A percentile compares a stretch with the other conserved stretches of the same genome.
Evolutionary conservation across 2,329 filamentous ascomycete species (phyloP).

Genomic region (Didymella keratinophila): DNA sequence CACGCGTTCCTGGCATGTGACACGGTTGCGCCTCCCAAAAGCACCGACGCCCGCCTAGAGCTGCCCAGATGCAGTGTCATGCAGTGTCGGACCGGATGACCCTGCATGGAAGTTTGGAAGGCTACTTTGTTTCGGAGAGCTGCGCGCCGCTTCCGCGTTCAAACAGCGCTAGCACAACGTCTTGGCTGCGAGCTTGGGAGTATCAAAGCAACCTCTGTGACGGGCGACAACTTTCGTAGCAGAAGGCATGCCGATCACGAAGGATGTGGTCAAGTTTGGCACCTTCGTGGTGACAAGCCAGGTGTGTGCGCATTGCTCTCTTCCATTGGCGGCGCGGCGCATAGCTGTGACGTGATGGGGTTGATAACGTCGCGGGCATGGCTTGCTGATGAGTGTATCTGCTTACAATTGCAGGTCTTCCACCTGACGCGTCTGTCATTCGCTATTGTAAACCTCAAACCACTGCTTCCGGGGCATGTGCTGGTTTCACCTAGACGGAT

Average conservation of each 20-base stretch:
- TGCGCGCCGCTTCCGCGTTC: slow-evolving; percentile 14
- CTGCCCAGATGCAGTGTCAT: slow-evolving; percentile 5
- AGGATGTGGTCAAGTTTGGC: slow-evolving; percentile 54
- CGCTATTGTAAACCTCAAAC: slow-evolving; percentile 94
- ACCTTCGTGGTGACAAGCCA: slow-evolving; percentile 56
- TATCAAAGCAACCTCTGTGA: slow-evolving; percentile 11
- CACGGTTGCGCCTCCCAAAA: slow-evolving; percentile 16
- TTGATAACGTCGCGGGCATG: slow-evolving; percentile 4
- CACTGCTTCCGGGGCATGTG: slow-evolving; percentile 90
- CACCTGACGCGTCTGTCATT: slow-evolving; percentile 80
- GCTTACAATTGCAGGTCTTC: slow-evolving; percentile 72
- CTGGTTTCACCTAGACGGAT: slow-evolving; percentile 79
- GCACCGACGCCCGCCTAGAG: slow-evolving; percentile 15
- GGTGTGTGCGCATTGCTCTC: slow-evolving; percentile 37
- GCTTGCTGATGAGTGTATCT: slow-evolving; percentile 8
- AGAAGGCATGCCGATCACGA: slow-evolving; percentile 49
- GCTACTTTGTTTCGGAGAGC: slow-evolving; percentile 13
- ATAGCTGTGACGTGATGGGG: slow-evolving; percentile 17
- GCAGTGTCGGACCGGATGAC: slow-evolving; percentile 6
- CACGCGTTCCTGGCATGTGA: slow-evolving; percentile 23
- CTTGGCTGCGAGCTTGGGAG: slow-evolving; percentile 16
- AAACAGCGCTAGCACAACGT: slow-evolving; percentile 14
- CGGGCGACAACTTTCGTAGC: slow-evolving; percentile 15
- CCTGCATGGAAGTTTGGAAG: slow-evolving; percentile 20
- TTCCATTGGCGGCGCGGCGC: slow-evolving; percentile 18